A percentile compares a stretch with the other conserved stretches of the same genome.
These are phyloP conservation scores for Limnanthes douglasii DNA, from an alignment of 345 rosid genomes.

Conservation along the genomic window DNA sequence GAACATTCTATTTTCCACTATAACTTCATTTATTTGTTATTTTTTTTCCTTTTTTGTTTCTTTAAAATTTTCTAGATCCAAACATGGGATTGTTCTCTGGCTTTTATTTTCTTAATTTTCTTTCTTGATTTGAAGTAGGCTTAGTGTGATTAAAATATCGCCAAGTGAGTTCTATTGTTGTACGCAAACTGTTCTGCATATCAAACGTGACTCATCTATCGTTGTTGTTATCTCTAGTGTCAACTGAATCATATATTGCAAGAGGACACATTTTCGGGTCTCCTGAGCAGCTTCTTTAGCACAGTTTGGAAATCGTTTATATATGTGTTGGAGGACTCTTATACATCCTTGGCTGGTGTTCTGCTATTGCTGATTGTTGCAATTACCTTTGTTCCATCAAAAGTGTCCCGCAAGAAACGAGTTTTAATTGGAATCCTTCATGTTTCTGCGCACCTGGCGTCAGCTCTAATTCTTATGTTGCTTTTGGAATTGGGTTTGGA, in stretches of 20 bases:
- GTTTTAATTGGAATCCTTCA: conserved; percentile 71
- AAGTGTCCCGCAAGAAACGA: conserved; percentile 68
- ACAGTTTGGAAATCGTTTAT: conserved; percentile 58
- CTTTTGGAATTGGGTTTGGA: conserved; percentile 86
- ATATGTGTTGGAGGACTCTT: conserved; percentile 62
- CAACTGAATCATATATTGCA: conserved; percentile 75
- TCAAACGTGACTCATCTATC: no score
- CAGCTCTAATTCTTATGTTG: conserved; percentile 90
- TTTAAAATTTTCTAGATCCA: not conserved
- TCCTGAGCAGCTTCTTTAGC: conserved; percentile 66
- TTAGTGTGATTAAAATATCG: no score
- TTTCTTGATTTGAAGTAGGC: conserved; percentile 2
- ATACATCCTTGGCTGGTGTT: conserved; percentile 68
- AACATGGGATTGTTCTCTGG: not conserved
- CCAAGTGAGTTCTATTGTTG: no score
- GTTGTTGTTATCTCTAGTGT: conserved; percentile 53
- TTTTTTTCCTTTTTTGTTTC: no score
- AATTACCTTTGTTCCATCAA: conserved; percentile 73
- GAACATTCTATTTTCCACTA: no score
- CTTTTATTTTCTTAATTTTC: not conserved
- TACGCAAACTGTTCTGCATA: no score
- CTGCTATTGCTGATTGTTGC: conserved; percentile 48
- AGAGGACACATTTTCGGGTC: conserved; percentile 86
- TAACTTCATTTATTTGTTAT: no score
- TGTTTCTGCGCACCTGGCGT: conserved; percentile 73